Evolutionary conservation across 75 land plant species (phyloP).

Genomic region (Gnetum montanum): DNA sequence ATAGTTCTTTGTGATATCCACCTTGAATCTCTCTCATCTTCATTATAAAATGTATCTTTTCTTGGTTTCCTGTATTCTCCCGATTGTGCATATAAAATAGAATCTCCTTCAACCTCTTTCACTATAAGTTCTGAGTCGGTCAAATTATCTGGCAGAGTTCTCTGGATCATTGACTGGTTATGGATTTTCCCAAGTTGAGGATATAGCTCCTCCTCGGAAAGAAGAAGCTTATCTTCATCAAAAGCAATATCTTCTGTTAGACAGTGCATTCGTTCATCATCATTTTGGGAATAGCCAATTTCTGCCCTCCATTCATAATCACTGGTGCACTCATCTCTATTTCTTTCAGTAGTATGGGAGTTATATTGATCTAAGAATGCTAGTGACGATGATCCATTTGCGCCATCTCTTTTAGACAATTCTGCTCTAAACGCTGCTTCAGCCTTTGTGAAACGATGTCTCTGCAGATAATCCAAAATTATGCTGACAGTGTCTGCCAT

Average conservation of each 20-base stretch:
- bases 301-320: not conserved
- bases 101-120: constrained; percentile 44
- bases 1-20: not conserved
- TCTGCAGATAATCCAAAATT: constrained; percentile 67
- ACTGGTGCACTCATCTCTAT: constrained; percentile 9
- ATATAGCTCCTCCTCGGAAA: not conserved
- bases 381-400: constrained; percentile 31
- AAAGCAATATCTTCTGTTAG: constrained; percentile 9
- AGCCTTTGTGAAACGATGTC: constrained; percentile 63
- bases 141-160: constrained; percentile 1
- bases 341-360: not conserved
- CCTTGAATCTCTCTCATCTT: constrained; percentile 4
- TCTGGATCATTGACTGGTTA: not conserved
- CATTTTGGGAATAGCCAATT: not conserved
- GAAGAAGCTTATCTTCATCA: not conserved
- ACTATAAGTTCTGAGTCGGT: constrained; percentile 35
- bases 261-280: constrained; percentile 9
- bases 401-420: constrained; percentile 32
- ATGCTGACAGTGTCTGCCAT: constrained; percentile 69
- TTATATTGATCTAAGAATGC: constrained; percentile 4
- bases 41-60: constrained; percentile 7
- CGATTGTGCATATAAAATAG: constrained; percentile 12
- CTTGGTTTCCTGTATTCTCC: constrained; percentile 14
- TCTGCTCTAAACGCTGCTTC: constrained; percentile 83
- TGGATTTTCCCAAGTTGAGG: not conserved